phyloP scores from a whole-genome alignment of 345 rosid species.

The Fremontodendron californicum region DNA sequence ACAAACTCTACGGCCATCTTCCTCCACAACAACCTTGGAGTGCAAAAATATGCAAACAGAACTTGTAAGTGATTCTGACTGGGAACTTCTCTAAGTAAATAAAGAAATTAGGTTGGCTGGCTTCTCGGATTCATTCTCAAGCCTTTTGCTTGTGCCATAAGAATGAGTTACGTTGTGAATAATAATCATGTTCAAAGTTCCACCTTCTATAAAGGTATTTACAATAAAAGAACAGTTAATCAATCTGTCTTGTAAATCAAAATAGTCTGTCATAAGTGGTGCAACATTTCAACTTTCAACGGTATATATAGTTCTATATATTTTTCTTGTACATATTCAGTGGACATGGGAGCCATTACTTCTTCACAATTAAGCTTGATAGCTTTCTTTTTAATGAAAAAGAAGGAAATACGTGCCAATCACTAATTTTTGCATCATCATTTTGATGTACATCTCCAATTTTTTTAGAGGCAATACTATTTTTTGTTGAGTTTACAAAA shows the following conservation, averaged over 20 bases:
- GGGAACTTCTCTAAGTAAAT: conserved; percentile 11
- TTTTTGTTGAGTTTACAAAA: conserved; percentile 15
- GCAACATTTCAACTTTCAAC: background rate
- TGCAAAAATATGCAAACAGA: background rate
- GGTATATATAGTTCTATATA: background rate
- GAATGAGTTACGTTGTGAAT: background rate
- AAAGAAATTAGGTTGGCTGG: background rate
- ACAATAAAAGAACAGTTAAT: background rate
- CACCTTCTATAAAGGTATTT: conserved; percentile 1
- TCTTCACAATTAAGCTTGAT: background rate
- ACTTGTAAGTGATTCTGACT: conserved; percentile 8
- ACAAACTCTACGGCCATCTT: conserved; percentile 13
- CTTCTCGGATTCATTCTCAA: background rate
- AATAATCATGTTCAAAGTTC: background rate
- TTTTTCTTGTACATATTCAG: background rate
- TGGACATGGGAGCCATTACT: background rate
- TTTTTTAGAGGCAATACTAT: background rate
- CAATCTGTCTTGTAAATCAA: no score
- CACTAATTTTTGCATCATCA: background rate
- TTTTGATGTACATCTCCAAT: background rate
- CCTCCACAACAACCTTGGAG: background rate
- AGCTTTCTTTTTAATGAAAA: no score
- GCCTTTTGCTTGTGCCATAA: background rate
- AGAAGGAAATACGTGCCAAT: background rate
- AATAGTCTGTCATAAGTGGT: no score